These are phyloP conservation scores for Pythium guiyangense DNA, from an alignment of 352 stramenopile genomes.

Conservation along the genomic window DNA sequence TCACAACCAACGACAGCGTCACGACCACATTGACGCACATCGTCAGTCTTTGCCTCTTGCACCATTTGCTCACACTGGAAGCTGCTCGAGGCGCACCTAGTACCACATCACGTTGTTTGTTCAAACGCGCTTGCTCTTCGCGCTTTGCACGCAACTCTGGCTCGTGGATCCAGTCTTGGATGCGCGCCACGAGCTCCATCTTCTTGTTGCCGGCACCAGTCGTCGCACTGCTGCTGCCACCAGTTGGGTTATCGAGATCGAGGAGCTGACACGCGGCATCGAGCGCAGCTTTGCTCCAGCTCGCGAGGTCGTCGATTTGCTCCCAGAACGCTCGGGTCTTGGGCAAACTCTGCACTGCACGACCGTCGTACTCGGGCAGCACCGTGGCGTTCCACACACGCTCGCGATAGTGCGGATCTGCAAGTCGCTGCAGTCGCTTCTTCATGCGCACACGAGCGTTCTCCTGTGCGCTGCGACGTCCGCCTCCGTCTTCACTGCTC, in stretches of 20 bases:
- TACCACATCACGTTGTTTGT: slow-evolving; percentile 34
- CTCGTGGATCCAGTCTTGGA: slow-evolving; percentile 72
- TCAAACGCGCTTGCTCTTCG: slow-evolving; percentile 27
- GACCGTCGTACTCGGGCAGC: slow-evolving; percentile 37
- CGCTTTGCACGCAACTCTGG: slow-evolving; percentile 35
- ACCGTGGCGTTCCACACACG: slow-evolving; percentile 40
- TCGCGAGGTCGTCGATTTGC: slow-evolving; percentile 34
- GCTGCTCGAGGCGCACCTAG: slow-evolving; percentile 23
- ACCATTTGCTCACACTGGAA: background rate
- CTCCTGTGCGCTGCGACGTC: slow-evolving; percentile 14
- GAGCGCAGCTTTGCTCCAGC: slow-evolving; percentile 48
- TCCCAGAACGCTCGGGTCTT: slow-evolving; percentile 64
- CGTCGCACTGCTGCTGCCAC: background rate
- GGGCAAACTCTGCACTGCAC: slow-evolving; percentile 43
- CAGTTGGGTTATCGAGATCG: slow-evolving; percentile 24
- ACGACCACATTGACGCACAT: no score
- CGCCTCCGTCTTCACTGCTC: slow-evolving; percentile 27
- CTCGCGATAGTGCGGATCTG: slow-evolving; percentile 41
- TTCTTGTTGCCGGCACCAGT: slow-evolving; percentile 35
- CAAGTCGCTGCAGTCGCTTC: slow-evolving; percentile 37
- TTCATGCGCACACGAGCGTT: slow-evolving; percentile 34
- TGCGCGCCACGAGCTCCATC: slow-evolving; percentile 47
- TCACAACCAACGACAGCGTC: background rate
- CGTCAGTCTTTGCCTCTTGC: background rate
- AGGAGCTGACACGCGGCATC: slow-evolving; percentile 53